These are phyloP conservation scores for Chrysanthemum lavandulifolium DNA, from an alignment of 129 eudicot genomes.

Conservation along the genomic window DNA sequence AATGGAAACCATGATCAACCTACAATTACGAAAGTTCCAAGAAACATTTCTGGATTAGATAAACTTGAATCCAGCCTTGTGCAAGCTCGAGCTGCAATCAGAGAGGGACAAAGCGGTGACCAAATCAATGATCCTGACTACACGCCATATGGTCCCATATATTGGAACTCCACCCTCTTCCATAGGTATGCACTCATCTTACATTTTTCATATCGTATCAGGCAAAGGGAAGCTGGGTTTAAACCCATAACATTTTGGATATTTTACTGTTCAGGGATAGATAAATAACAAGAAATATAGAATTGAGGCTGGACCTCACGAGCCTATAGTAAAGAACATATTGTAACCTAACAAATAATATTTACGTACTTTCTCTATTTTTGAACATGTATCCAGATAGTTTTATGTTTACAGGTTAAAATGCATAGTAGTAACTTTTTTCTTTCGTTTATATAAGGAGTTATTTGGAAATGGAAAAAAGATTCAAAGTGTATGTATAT, in stretches of 20 bases:
- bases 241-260: not conserved
- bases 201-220: not conserved
- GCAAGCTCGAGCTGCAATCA: constrained; percentile 37
- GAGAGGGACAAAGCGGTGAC: constrained; percentile 20
- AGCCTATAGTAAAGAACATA: too few species aligned
- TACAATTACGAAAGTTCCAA: constrained; percentile 22
- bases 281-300: not conserved
- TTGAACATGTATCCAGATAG: not conserved
- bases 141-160: constrained; percentile 46
- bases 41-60: constrained; percentile 34
- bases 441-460: constrained; percentile 36
- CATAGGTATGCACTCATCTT: constrained; percentile 35
- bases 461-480: constrained; percentile 52
- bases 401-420: not conserved
- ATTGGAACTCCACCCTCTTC: constrained; percentile 45
- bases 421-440: not conserved
- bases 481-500: constrained; percentile 38
- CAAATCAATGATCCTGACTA: constrained; percentile 43
- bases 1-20: constrained; percentile 31
- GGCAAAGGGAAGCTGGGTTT: not conserved
- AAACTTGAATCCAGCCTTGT: constrained; percentile 37
- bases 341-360: too few species aligned
- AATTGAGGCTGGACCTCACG: too few species aligned
- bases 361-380: not conserved
- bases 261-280: not conserved